These are phyloP conservation scores for Candida dubliniensis DNA, from an alignment of 1,139 yeast genomes.

Conservation along the genomic window DNA sequence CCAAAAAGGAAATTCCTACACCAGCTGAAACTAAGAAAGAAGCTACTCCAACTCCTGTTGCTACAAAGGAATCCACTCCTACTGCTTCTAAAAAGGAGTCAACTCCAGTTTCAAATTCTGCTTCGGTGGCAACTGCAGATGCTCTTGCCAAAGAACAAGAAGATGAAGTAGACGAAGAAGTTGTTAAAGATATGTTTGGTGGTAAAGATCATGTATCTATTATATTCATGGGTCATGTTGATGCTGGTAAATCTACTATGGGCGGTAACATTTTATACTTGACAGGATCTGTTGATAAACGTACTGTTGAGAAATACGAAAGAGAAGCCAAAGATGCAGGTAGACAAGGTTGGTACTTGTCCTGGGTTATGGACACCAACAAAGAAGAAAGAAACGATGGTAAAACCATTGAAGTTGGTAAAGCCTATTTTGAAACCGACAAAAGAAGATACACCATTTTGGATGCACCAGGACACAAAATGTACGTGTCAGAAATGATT, in stretches of 20 bases:
- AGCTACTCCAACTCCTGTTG: conserved; percentile 12
- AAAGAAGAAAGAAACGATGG: conserved; percentile 98
- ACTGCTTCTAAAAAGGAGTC: conserved; percentile 11
- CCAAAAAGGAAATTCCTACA: conserved; percentile 16
- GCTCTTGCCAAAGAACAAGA: conserved; percentile 72
- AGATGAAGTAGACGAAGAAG: conserved; percentile 82
- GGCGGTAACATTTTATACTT: conserved; percentile 93
- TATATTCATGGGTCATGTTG: conserved; percentile 99
- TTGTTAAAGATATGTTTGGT: conserved; percentile 90
- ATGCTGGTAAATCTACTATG: conserved; percentile 99
- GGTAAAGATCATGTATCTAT: conserved; percentile 96
- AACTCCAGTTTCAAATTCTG: conserved; percentile 9
- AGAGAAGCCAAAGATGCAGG: conserved; percentile 99
- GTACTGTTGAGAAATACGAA: conserved; percentile 98
- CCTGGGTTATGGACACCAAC: conserved; percentile 99
- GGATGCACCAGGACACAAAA: conserved; percentile 99
- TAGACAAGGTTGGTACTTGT: conserved; percentile 98
- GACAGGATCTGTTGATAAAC: conserved; percentile 96
- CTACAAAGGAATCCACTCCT: conserved; percentile 9
- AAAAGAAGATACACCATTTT: conserved; percentile 95
- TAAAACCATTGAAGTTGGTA: conserved; percentile 98
- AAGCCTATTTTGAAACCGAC: conserved; percentile 95
- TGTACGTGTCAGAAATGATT: conserved; percentile 98
- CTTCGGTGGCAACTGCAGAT: conserved; percentile 34
- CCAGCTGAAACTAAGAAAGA: conserved; percentile 15